A percentile compares a stretch with the other conserved stretches of the same genome.
These are phyloP conservation scores for Pseudogymnoascus sp. DNA, from an alignment of 2,329 filamentous ascomycete species.

Conservation along the genomic window DNA sequence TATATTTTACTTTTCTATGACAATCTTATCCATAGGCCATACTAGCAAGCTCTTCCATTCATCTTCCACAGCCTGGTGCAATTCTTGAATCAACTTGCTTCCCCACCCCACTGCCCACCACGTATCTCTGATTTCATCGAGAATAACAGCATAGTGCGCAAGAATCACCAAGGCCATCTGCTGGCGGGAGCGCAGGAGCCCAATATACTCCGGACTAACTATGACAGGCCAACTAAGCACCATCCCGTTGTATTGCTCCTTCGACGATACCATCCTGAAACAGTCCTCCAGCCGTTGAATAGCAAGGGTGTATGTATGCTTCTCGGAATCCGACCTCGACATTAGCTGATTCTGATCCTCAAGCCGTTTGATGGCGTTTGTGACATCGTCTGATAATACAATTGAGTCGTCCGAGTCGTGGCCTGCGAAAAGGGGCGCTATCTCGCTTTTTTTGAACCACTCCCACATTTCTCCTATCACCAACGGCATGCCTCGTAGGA, in stretches of 20 bases:
- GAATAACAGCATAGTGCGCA: slow-evolving; percentile 15
- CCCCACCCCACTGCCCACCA: slow-evolving; percentile 17
- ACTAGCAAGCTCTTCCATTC: not conserved
- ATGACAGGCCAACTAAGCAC: slow-evolving; percentile 13
- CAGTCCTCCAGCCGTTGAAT: not conserved
- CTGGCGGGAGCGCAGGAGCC: not conserved
- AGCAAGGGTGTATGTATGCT: not conserved
- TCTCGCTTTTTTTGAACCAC: not conserved
- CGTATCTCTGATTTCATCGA: slow-evolving; percentile 11
- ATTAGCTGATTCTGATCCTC: not conserved
- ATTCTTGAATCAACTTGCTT: slow-evolving; percentile 12
- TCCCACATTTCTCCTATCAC: not conserved
- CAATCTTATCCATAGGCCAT: not conserved
- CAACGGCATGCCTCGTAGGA: not conserved
- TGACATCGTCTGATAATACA: not conserved
- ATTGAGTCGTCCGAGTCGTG: not conserved
- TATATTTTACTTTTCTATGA: not conserved
- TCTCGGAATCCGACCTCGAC: not conserved
- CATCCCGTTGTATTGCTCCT: not conserved
- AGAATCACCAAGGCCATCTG: slow-evolving; percentile 13
- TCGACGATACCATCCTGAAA: not conserved
- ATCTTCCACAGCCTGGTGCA: not conserved
- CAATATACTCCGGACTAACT: slow-evolving; percentile 11
- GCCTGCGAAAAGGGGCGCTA: not conserved
- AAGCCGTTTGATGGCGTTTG: not conserved